phyloP scores from a whole-genome alignment of 768 basidiomycete genomes.

The Lanmaoa rubissima region DNA sequence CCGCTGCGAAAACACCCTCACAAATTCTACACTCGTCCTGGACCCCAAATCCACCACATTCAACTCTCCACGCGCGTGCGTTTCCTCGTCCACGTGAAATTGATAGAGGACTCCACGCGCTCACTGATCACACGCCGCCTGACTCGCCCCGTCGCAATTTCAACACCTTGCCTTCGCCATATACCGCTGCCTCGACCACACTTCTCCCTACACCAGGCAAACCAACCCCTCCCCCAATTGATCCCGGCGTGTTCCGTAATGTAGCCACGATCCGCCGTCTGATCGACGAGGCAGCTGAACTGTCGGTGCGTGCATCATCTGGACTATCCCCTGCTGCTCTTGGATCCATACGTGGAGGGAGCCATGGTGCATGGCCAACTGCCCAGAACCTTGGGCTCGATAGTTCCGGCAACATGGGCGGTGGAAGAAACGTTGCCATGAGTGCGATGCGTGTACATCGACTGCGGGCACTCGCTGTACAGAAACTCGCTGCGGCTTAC shows the following conservation, averaged over 20 bases:
- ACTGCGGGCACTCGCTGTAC: slow-evolving; percentile 76
- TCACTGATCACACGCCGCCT: slow-evolving; percentile 40
- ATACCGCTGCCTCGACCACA: slow-evolving; percentile 34
- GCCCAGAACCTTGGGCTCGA: slow-evolving; percentile 66
- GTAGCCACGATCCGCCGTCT: slow-evolving; percentile 73
- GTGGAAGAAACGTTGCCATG: slow-evolving; percentile 78
- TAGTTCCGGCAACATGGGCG: slow-evolving; percentile 48
- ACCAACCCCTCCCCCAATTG: slow-evolving; percentile 81
- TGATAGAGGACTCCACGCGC: slow-evolving; percentile 44
- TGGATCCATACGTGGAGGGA: slow-evolving; percentile 54
- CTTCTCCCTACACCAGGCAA: slow-evolving; percentile 63
- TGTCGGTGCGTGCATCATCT: slow-evolving; percentile 84
- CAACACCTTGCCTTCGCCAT: slow-evolving; percentile 36
- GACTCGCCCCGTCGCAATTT: slow-evolving; percentile 41
- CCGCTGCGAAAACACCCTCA: slow-evolving; percentile 44
- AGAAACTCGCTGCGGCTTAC: slow-evolving; percentile 84
- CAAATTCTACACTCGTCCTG: slow-evolving; percentile 35
- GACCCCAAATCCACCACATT: background rate
- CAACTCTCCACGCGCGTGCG: slow-evolving; percentile 10
- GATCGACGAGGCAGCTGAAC: slow-evolving; percentile 87
- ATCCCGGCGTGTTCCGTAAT: slow-evolving; percentile 82
- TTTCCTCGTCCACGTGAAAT: slow-evolving; percentile 32
- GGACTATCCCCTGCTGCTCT: slow-evolving; percentile 76
- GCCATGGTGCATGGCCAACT: slow-evolving; percentile 54
- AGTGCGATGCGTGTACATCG: slow-evolving; percentile 82